phyloP scores from a whole-genome alignment of 2,329 filamentous ascomycete genomes.

The Xylaria sp. region DNA sequence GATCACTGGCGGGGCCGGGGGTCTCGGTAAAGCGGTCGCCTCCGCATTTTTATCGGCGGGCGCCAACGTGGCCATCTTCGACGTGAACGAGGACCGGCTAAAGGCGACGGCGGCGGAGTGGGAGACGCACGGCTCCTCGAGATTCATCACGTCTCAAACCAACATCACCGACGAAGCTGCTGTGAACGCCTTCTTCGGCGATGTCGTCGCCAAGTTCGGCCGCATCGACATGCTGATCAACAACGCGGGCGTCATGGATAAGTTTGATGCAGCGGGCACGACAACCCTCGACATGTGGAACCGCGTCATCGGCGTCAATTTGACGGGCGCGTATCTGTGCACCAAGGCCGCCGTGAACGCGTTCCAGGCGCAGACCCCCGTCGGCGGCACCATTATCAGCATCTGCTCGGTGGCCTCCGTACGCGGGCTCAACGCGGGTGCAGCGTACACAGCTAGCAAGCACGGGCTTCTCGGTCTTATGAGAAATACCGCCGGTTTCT shows the following conservation, averaged over 20 bases:
- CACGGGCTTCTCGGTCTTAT: slow-evolving; percentile 65
- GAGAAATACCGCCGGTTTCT: slow-evolving; percentile 67
- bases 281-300: slow-evolving; percentile 61
- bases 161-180: slow-evolving; percentile 50
- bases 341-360: slow-evolving; percentile 61
- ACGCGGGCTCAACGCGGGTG: slow-evolving; percentile 49
- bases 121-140: slow-evolving; percentile 23
- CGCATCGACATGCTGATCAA: slow-evolving; percentile 68
- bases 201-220: slow-evolving; percentile 50
- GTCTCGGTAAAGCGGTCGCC: slow-evolving; percentile 51
- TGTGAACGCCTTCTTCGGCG: slow-evolving; percentile 47
- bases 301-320: slow-evolving; percentile 64
- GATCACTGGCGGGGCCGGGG: slow-evolving; percentile 50
- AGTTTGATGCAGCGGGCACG: slow-evolving; percentile 62
- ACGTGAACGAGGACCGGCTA: slow-evolving; percentile 48
- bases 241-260: slow-evolving; percentile 67
- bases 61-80: slow-evolving; percentile 51
- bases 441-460: slow-evolving; percentile 64
- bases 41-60: slow-evolving; percentile 49
- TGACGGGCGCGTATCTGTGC: slow-evolving; percentile 64
- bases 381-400: slow-evolving; percentile 44
- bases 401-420: slow-evolving; percentile 40
- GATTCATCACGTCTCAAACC: slow-evolving; percentile 43
- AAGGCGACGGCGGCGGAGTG: slow-evolving; percentile 33
- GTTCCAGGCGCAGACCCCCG: slow-evolving; percentile 54